phyloP scores from a whole-genome alignment of 805 yeast species.

The Phaffomyces antillensis region DNA sequence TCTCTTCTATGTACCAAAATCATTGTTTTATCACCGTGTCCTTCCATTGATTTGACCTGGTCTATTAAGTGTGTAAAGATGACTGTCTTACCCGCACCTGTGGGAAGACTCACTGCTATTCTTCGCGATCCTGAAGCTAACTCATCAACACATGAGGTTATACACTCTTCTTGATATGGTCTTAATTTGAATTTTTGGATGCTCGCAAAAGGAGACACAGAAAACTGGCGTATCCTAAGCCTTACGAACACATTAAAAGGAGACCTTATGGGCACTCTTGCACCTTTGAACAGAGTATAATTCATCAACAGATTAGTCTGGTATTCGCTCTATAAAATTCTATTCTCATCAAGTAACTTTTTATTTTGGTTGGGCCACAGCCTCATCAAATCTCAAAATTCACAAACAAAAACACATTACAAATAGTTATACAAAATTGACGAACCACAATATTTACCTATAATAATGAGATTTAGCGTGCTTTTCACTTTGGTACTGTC shows the following conservation, averaged over 20 bases:
- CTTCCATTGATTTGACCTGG: constrained; percentile 27
- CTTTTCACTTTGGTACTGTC: not conserved
- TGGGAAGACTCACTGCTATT: constrained; percentile 80
- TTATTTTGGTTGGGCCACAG: no score
- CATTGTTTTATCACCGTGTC: constrained; percentile 33
- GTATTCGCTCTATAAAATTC: no score
- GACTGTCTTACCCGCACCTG: constrained; percentile 94
- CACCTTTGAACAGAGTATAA: no score
- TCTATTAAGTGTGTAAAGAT: constrained; percentile 57
- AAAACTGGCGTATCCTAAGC: no score
- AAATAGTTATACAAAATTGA: not conserved
- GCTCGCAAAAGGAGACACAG: not conserved
- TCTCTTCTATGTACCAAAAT: constrained; percentile 80
- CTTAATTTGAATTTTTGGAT: constrained; percentile 23
- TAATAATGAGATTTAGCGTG: not conserved
- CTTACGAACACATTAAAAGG: no score
- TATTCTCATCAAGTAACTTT: no score
- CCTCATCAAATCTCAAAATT: not conserved
- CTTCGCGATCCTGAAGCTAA: constrained; percentile 39
- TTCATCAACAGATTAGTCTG: no score
- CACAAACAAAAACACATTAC: not conserved
- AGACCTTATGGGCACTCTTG: no score
- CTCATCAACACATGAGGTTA: constrained; percentile 45
- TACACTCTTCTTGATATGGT: constrained; percentile 67
- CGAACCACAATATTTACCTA: not conserved